phyloP scores from a whole-genome alignment of 1,139 yeast species.

The Suhomyces bolitotheri region DNA sequence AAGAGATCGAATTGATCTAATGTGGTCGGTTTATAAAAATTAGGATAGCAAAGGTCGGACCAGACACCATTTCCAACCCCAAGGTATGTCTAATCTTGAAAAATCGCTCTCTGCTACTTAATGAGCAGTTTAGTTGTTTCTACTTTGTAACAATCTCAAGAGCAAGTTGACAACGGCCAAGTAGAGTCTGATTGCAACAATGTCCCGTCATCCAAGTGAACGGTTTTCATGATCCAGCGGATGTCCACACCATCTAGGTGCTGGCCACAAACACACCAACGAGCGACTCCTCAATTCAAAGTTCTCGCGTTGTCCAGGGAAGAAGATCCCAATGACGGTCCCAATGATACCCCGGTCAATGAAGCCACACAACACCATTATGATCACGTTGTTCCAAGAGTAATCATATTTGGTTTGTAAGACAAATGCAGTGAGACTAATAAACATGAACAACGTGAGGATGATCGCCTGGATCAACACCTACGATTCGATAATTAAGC shows the following conservation, averaged over 20 bases:
- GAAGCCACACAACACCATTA: slow-evolving; percentile 63
- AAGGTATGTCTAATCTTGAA: no score
- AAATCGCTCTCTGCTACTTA: no score
- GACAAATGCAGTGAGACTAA: slow-evolving; percentile 76
- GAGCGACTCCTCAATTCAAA: slow-evolving; percentile 63
- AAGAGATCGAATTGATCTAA: no score
- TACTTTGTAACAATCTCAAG: slow-evolving; percentile 61
- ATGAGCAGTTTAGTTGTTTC: slow-evolving; percentile 30
- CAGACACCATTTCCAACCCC: no score
- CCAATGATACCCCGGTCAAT: slow-evolving; percentile 77
- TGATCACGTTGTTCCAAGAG: slow-evolving; percentile 67
- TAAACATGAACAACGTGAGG: slow-evolving; percentile 66
- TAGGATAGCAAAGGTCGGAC: no score
- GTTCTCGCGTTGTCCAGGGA: slow-evolving; percentile 54
- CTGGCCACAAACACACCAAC: slow-evolving; percentile 78
- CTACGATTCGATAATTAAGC: slow-evolving; percentile 63
- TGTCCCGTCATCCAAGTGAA: slow-evolving; percentile 82
- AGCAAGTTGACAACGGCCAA: slow-evolving; percentile 82
- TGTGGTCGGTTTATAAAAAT: no score
- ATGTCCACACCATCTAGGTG: slow-evolving; percentile 77
- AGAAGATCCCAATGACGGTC: slow-evolving; percentile 67
- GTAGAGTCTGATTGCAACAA: slow-evolving; percentile 74
- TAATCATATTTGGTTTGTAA: slow-evolving; percentile 82
- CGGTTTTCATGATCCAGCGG: slow-evolving; percentile 75
- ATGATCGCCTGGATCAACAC: slow-evolving; percentile 71